Conservation (phyloP, 371 early-diverging fungal species). For the Mucor ambiguus region DNA sequence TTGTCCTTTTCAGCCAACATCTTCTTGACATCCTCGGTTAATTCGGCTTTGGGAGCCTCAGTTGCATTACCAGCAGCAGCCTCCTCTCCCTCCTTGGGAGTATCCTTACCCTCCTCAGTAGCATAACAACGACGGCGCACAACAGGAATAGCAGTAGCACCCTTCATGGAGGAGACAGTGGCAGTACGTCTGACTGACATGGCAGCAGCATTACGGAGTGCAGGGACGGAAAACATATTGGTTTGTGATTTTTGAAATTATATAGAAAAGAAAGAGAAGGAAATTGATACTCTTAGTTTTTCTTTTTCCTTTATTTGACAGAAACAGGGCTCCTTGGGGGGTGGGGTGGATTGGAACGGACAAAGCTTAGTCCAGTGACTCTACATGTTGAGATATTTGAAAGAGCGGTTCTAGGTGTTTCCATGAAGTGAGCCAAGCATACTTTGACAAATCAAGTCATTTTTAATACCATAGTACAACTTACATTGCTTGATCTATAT, state of each 20-base stretch:
- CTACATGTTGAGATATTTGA: not conserved
- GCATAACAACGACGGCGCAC: conserved; percentile 31
- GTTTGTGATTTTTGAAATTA: not conserved
- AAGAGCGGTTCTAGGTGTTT: not conserved
- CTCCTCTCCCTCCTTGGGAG: conserved; percentile 17
- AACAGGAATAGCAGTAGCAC: conserved; percentile 12
- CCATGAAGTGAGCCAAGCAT: not conserved
- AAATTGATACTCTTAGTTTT: not conserved
- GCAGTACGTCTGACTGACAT: conserved; percentile 22
- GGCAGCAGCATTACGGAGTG: conserved; percentile 26
- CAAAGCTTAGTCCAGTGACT: conserved; percentile 1
- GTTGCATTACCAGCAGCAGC: conserved; percentile 11
- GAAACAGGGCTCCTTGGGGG: conserved; percentile 17
- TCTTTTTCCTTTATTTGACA: conserved; percentile 4
- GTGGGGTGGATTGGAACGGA: not conserved
- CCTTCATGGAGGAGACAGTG: not conserved
- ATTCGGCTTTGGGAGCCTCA: conserved; percentile 23
- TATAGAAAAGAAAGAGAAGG: conserved; percentile 2
- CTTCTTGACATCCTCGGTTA: conserved; percentile 38
- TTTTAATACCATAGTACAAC: not conserved
- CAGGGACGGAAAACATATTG: conserved; percentile 24
- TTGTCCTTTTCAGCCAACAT: conserved; percentile 75
- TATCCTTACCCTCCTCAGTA: conserved; percentile 29
- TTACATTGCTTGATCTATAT: not conserved
- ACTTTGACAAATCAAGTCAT: not conserved